These are phyloP conservation scores for Carex pumila DNA, from an alignment of 176 grass and related monocot genomes.

Conservation along the genomic window DNA sequence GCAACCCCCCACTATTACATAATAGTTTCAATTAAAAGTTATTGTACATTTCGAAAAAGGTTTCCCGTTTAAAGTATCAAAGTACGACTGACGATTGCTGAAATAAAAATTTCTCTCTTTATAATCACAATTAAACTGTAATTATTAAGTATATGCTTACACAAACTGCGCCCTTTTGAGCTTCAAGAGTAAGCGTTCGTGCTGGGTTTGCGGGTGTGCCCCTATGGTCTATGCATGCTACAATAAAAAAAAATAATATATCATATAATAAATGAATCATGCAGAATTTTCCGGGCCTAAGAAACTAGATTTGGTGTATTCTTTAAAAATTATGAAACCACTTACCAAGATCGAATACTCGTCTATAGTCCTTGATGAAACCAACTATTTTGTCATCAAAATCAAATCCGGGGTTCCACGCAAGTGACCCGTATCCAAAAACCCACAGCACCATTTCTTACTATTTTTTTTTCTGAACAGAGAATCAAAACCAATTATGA, in stretches of 20 bases:
- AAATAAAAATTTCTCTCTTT: background rate
- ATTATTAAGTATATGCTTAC: slow-evolving; percentile 33
- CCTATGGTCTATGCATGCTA: slow-evolving; percentile 94
- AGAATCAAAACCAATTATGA: background rate
- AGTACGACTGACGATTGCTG: background rate
- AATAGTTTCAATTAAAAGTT: background rate
- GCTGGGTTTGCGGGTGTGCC: slow-evolving; percentile 66
- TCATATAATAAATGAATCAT: background rate
- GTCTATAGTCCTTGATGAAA: slow-evolving; percentile 77
- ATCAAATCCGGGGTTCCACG: slow-evolving; percentile 91
- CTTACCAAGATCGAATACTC: slow-evolving; percentile 77
- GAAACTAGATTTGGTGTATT: background rate
- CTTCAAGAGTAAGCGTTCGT: slow-evolving; percentile 78
- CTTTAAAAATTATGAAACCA: background rate
- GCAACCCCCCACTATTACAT: slow-evolving; percentile 32
- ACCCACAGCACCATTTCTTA: slow-evolving; percentile 85
- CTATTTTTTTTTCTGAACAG: background rate
- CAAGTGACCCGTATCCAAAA: slow-evolving; percentile 80
- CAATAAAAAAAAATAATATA: background rate
- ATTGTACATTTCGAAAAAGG: background rate
- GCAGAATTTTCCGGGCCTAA: background rate
- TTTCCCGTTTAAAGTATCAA: background rate
- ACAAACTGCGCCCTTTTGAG: slow-evolving; percentile 54
- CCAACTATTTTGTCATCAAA: slow-evolving; percentile 82
- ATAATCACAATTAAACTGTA: background rate